Evolutionary conservation across 2,329 filamentous ascomycete genomes (phyloP), one percentile per base, ranked within the genome.

Genomic region (Blastomyces parvus): DNA sequence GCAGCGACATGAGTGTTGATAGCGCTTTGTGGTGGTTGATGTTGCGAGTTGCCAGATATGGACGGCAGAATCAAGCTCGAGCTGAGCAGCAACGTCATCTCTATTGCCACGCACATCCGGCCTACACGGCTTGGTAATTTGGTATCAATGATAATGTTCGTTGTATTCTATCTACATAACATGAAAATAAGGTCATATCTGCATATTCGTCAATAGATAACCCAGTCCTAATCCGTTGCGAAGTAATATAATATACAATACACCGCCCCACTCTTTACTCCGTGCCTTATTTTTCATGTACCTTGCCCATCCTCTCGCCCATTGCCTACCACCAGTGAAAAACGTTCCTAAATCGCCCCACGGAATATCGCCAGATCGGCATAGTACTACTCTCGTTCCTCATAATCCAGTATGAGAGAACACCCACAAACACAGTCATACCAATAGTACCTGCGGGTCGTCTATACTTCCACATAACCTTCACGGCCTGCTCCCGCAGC

Each of bases 381-480:
- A 53, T 22, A 17, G 63, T 69, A 62, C 78, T 77, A 30, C 75
- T 64, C 22, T 76, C 76, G 52, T 68, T 75, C 62, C 69, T 85
- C 61, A 85, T 81, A 66, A 91, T 73, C 74, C 87, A 89, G 64
- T 91, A 78, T 8, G 90, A 89, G 62, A 89, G 67, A 30, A 86
- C 75, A 36, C 85, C 89, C 57, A 93, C 82, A 6, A 88, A 71
- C 33, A 94, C 74, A 30, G 90, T 86, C 61, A 86, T 74, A 36
- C 84, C 87, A 57, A 86, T 77, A 33, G 84, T 83, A 19, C 83
- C 79, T 53, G 83, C 83, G 0, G 89, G 85, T 64, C 83, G 81
- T 60, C 88, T 82, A 75, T 94, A 88, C 67, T 78, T 79, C 83
- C 84, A 86, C 30, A 88, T 68, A 33, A 81, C 74, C 57, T 77